Base-by-base conservation (phyloP, 1,139 yeast genomes). In the Sugiyamaella pinicola region DNA sequence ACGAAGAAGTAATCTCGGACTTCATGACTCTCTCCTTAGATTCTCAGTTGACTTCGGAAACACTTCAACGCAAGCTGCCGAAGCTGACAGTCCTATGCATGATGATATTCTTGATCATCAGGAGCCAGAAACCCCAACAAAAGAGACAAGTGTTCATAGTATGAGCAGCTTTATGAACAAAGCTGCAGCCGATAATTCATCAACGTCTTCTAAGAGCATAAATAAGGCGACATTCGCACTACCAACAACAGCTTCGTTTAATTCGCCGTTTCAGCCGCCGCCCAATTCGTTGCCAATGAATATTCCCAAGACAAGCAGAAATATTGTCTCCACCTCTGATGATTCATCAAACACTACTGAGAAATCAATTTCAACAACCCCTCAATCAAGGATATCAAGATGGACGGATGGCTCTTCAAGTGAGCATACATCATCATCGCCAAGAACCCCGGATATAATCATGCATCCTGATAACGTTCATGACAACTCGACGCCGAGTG, bases 391-490 rank as follows among this genome's bases (percentile, higher is more conserved):
- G 54, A 34, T 56, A 59, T 37, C 57, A 52, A 47, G 56, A 43
- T 29, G 65, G 64, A 58, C 61, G 54, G 58, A 69, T 61, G 58
- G 65, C 56, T 54, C 62, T 7, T 56, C 63, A 7, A 57, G 58
- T 43, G 62, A 58, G 4, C 53, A 52, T 9, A 45, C 55, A 24
- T 59, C 58, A 17, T 50, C 59, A 3, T 59, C 64, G 1, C 65
- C 66, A 12, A 55, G 57, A 15, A 63, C 66, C 2, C 64, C 65
- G 3, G 64, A 61, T 28, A 43, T 58, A 33, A 26, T 52, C 35
- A 52, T 58, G 57, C 53, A 55, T 24, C 15, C 49, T 15, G 45
- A 43, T 21, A 37, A 21, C 4, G 28, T 17, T 35, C 47, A 46
- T 13, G 31, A 44, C 43, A 35, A 33, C 35, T 6, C 22, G 7